Percentiles rank a stretch among this genome's conserved stretches.
These are phyloP conservation scores for Acer yangbiense DNA, from an alignment of 345 rosid species.

Conservation along the genomic window DNA sequence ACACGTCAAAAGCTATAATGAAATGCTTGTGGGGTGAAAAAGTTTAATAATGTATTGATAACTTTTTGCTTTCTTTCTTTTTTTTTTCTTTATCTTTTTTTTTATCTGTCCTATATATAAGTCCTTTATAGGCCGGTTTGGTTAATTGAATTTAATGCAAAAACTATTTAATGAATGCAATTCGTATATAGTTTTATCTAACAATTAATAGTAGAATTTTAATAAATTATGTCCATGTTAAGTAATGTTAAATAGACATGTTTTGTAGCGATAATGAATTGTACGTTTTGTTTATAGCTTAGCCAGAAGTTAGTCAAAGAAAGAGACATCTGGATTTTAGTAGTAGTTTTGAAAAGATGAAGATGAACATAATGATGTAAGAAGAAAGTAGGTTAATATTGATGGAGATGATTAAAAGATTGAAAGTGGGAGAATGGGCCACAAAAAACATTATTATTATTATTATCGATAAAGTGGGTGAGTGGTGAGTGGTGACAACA, in stretches of 20 bases:
- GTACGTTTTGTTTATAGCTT: background rate
- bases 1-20: too few relatives aligned
- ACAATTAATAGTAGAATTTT: too few relatives aligned
- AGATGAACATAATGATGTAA: slow-evolving; percentile 11
- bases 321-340: slow-evolving; percentile 10
- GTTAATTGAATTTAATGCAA: background rate
- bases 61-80: too few relatives aligned
- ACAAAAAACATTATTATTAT: background rate
- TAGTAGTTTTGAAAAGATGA: background rate
- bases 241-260: slow-evolving; percentile 15
- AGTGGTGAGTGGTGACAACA: slow-evolving; percentile 25
- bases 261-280: too few relatives aligned
- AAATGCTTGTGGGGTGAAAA: too few relatives aligned
- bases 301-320: slow-evolving; percentile 19
- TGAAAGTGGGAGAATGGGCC: slow-evolving; percentile 18
- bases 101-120: background rate
- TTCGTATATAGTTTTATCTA: too few relatives aligned
- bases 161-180: too few relatives aligned
- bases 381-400: slow-evolving; percentile 16
- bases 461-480: slow-evolving; percentile 2
- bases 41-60: background rate
- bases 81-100: background rate
- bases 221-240: background rate
- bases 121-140: background rate
- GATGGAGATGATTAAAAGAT: too few relatives aligned